A percentile compares a stretch with the other conserved stretches of the same genome.
These are phyloP conservation scores for Ascochyta fabae DNA, from an alignment of 2,329 filamentous ascomycete genomes.

Conservation along the genomic window DNA sequence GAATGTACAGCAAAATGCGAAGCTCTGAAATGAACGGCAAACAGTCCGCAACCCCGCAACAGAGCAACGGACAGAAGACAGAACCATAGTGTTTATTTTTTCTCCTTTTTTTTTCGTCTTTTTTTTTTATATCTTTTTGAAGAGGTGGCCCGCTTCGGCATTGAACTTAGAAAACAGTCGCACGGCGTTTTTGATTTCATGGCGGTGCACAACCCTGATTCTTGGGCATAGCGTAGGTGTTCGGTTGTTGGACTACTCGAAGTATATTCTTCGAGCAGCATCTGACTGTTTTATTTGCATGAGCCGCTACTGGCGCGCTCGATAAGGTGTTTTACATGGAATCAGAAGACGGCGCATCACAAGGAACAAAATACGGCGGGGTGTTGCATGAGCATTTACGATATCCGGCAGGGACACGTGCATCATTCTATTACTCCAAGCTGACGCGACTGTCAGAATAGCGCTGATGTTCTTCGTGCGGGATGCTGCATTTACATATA, in stretches of 20 bases:
- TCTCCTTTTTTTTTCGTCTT: no score
- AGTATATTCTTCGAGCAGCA: slow-evolving; percentile 24
- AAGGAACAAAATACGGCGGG: slow-evolving; percentile 21
- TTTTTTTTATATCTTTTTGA: not conserved
- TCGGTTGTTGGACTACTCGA: slow-evolving; percentile 34
- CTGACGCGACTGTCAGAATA: slow-evolving; percentile 11
- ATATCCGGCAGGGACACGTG: slow-evolving; percentile 23
- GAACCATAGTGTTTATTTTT: slow-evolving; percentile 19
- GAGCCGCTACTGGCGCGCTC: slow-evolving; percentile 20
- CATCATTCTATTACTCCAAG: slow-evolving; percentile 13
- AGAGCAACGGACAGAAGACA: slow-evolving; percentile 38
- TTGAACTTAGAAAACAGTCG: slow-evolving; percentile 3
- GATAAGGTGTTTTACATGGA: slow-evolving; percentile 24
- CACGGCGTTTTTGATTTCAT: slow-evolving; percentile 31
- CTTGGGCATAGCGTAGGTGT: slow-evolving; percentile 47
- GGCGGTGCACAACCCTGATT: slow-evolving; percentile 29
- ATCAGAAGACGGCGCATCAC: slow-evolving; percentile 26
- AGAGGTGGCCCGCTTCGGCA: slow-evolving; percentile 13
- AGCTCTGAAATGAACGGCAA: slow-evolving; percentile 39
- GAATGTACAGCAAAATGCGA: slow-evolving; percentile 49
- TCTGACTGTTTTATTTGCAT: slow-evolving; percentile 30
- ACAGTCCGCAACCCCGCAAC: slow-evolving; percentile 24
- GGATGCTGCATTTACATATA: slow-evolving; percentile 8
- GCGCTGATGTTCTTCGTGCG: slow-evolving; percentile 16
- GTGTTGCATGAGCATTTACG: slow-evolving; percentile 27